Evolutionary conservation across 2,329 filamentous ascomycete species (phyloP).

Genomic region (Talaromyces sp.): DNA sequence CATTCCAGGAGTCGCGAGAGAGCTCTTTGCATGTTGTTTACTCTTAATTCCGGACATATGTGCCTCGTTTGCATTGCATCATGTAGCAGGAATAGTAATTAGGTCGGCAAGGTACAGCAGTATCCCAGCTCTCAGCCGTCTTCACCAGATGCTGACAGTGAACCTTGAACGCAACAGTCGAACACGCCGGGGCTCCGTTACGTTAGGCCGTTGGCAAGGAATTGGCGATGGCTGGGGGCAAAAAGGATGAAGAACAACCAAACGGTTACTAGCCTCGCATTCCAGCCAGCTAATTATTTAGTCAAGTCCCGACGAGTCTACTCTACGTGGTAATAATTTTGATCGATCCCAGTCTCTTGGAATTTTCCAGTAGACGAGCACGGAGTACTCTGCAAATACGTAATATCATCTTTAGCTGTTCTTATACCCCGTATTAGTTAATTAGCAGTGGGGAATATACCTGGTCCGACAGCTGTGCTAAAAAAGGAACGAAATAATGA

Average conservation of each 20-base stretch:
- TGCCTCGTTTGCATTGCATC: not conserved
- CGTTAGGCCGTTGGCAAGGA: not conserved
- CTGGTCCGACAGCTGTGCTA: not conserved
- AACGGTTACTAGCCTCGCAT: not conserved
- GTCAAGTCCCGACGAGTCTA: not conserved
- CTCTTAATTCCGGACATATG: too few species aligned
- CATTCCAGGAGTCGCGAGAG: not conserved
- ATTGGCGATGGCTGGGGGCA: not conserved
- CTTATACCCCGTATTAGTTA: not conserved
- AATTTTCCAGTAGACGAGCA: not conserved
- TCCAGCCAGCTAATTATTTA: not conserved
- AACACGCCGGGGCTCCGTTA: not conserved
- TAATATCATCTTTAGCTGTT: not conserved
- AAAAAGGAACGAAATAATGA: not conserved
- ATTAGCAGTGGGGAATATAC: not conserved
- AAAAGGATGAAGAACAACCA: not conserved
- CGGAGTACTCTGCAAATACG: not conserved
- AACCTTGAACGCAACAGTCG: not conserved
- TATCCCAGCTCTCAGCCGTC: not conserved
- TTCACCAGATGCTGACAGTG: not conserved
- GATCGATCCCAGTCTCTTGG: not conserved
- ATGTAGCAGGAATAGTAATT: not conserved
- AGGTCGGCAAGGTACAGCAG: not conserved
- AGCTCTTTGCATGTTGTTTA: not conserved
- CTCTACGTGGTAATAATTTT: too few species aligned